Base-by-base conservation (phyloP, 805 yeast species). In the Cyberlindnera xylosilytica region DNA sequence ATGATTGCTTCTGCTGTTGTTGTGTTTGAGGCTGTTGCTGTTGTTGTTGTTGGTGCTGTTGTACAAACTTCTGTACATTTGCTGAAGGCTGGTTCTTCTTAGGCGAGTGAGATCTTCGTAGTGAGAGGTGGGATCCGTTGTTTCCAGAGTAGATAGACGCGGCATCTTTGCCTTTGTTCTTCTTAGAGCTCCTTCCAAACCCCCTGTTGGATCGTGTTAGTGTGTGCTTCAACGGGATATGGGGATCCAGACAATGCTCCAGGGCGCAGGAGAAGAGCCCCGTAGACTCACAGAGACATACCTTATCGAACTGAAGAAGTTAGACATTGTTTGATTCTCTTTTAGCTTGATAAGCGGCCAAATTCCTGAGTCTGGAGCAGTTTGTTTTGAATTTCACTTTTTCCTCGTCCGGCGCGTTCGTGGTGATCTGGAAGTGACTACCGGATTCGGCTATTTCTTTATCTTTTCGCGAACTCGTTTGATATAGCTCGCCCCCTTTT, bases 141-240 rank as follows among this genome's bases (percentile, higher is more conserved):
- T 61, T 70, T 47, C 62, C 70, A 43, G 63, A 72, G 40, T 63
- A 66, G 20, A 56, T 34, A 8, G 63, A 55, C 8, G 54, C 46
- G 45, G 52, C 58, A 30, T 58, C 60, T 20, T 58, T 58, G 32
- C 56, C 58, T 55, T 72, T 71, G 49, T 60, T 70, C 58, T 73
- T 73, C 44, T 74, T 73, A 13, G 74, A 69, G 42, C 66, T 66
- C 55, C 84, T 72, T n/a, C 84, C 82, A 49, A 80, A 76, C 9
- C 84, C 81, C 58, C 51, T 45, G 38, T 13, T 10, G 8, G n/a
- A 8, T 10, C 29, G 29, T 26, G 24, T 22, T 22, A 22, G 24
- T 22, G 24, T 22, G 24, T 22, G 24, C 10, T 22, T 22, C 24
- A 24, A 35, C n/a, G n/a, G n/a, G n/a, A n/a, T n/a, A n/a, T n/a